These are phyloP conservation scores for Patellaria atrata DNA, from an alignment of 495 filamentous ascomycete species.

Conservation along the genomic window DNA sequence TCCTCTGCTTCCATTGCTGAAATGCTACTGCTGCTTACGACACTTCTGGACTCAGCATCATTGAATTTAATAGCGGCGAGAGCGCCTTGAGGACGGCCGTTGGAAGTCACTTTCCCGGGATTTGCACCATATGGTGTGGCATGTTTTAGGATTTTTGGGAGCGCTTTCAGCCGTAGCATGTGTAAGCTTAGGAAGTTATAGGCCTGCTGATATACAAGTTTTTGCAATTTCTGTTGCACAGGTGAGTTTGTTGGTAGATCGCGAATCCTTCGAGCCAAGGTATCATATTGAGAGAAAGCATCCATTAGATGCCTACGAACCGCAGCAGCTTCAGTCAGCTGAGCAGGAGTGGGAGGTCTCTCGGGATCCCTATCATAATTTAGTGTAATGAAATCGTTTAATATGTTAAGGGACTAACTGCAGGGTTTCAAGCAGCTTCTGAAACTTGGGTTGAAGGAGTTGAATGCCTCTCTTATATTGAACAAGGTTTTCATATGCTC, in stretches of 20 bases:
- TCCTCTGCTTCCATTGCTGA: conserved; percentile 73
- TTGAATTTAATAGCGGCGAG: conserved; percentile 48
- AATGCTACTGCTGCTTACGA: conserved; percentile 28
- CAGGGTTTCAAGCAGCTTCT: conserved; percentile 54
- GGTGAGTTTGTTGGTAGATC: conserved; percentile 59
- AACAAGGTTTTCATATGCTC: conserved; percentile 71
- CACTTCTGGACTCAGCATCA: conserved; percentile 36
- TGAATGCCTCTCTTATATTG: conserved; percentile 87
- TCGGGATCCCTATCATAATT: conserved; percentile 41
- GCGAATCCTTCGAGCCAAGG: conserved; percentile 67
- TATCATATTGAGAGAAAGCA: conserved; percentile 78
- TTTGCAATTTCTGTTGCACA: conserved; percentile 65
- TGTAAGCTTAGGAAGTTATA: conserved; percentile 78
- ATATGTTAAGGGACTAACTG: conserved; percentile 35
- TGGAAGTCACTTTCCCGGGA: conserved; percentile 11
- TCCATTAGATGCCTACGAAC: conserved; percentile 84
- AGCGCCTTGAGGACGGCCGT: conserved; percentile 33
- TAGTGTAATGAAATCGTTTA: conserved; percentile 12
- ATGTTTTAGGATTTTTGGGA: conserved; percentile 71
- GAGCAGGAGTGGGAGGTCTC: conserved; percentile 55
- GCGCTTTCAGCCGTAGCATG: conserved; percentile 78
- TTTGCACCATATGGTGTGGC: conserved; percentile 34
- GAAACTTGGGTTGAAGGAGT: conserved; percentile 72
- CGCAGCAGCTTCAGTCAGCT: conserved; percentile 79
- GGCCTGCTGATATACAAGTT: conserved; percentile 69